Evolutionary conservation across 352 stramenopile genomes (phyloP), one percentile per base, ranked within the genome.

Genomic region (Globisporangium spiculum): DNA sequence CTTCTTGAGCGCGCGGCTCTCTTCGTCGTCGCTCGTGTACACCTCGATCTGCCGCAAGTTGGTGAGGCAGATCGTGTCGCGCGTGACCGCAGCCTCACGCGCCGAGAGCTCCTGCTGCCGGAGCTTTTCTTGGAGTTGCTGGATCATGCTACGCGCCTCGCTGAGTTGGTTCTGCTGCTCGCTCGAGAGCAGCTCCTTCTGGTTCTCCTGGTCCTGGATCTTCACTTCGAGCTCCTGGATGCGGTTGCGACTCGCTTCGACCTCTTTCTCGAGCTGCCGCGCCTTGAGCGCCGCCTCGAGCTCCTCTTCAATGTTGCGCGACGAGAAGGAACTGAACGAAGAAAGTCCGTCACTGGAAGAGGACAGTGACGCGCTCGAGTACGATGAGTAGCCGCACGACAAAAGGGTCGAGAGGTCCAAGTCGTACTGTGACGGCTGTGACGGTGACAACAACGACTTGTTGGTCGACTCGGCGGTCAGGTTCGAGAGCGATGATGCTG

Each of bases 231-330:
- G 75, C 48, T 80, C 67, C 27, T 77, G 53, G 44, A 94, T 91
- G 38, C 85, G 83, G 8, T 79, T 61, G 14, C 82, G 78, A 66
- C 86, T 92, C 4, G 75, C 73, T 52, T 88, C 75, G 5, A 92
- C 86, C 38, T 94, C 84, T n/a, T 82, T 81, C 66, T 94, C 86
- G 2, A 91, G 74, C 50, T 91, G 72, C 9, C 76, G 77, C 2
- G 83, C 83, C 8, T 83, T 83, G 3, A 86, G 67, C 63, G 75
- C 75, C 0, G 85, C 86, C 24, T 86, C 83, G 1, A 90, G 67
- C 48, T 91, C 84, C n/a, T 92, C 86, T 32, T 89, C 80, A 27
- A 80, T 84, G 53, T 75, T 79, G 22, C 66, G 74, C 53, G 63
- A n/a, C 62, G 66, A 18, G 36, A 48, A 27, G 59, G 44, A 52